Percentiles rank a stretch among this genome's conserved stretches.
Conservation (phyloP, 441 rosid genomes). For the Populus hybrid region DNA sequence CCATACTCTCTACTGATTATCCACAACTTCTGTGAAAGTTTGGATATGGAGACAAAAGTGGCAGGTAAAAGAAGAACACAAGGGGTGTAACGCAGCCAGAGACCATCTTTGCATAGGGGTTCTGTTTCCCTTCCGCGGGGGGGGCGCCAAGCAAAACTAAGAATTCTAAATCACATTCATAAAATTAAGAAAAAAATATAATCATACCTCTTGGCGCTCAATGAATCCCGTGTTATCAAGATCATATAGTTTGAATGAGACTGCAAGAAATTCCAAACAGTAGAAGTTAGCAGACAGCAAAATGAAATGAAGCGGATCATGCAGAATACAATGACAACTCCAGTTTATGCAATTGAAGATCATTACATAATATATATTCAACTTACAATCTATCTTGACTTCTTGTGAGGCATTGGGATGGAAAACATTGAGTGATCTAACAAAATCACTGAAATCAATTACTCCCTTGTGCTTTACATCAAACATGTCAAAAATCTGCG, state of each 20-base stretch:
- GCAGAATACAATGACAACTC: not conserved
- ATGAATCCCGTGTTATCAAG: slow-evolving; percentile 87
- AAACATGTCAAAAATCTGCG: slow-evolving; percentile 90
- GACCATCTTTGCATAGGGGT: not conserved
- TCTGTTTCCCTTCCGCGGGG: not conserved
- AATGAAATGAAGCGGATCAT: not conserved
- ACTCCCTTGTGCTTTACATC: slow-evolving; percentile 86
- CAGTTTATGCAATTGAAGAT: not conserved
- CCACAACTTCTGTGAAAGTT: not conserved
- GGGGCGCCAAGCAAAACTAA: not conserved
- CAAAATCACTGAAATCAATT: slow-evolving; percentile 94
- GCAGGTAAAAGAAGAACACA: not conserved
- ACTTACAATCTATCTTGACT: slow-evolving; percentile 84
- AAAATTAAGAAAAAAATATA: slow-evolving; percentile 3
- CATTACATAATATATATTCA: not conserved
- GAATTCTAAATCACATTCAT: not conserved
- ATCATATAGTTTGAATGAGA: slow-evolving; percentile 93
- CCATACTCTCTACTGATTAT: not conserved
- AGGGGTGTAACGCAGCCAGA: not conserved
- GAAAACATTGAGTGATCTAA: slow-evolving; percentile 79
- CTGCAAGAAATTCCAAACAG: slow-evolving; percentile 42
- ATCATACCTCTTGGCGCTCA: slow-evolving; percentile 87
- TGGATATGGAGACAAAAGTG: not conserved
- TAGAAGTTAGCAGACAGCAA: not conserved
- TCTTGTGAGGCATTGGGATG: slow-evolving; percentile 82